Evolutionary conservation across 2,329 filamentous ascomycete species (phyloP).

Genomic region (Metarhizium guizhouense): DNA sequence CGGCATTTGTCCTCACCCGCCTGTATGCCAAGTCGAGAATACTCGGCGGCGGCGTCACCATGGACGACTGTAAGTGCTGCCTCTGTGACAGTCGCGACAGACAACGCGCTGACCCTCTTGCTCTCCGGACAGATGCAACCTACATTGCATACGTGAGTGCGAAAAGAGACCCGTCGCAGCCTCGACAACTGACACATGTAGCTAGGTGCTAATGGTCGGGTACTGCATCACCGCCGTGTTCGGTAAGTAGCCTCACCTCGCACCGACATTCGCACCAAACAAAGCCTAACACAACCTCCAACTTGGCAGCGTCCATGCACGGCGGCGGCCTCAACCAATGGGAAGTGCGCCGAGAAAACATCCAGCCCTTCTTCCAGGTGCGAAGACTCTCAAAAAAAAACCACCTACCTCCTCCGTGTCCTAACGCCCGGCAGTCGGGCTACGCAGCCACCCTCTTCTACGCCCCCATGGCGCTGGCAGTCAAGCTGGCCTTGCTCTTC

Average conservation of each 20-base stretch:
- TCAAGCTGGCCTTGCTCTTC: constrained; percentile 33
- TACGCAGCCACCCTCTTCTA: constrained; percentile 37
- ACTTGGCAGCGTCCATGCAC: constrained; percentile 14
- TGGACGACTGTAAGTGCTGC: constrained; percentile 18
- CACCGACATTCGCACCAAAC: not conserved
- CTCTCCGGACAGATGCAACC: constrained; percentile 8
- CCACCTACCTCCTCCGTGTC: no score
- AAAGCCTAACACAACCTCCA: not conserved
- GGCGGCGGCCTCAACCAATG: constrained; percentile 27
- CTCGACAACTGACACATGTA: no score
- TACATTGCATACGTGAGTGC: constrained; percentile 12
- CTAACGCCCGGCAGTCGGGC: constrained; percentile 21
- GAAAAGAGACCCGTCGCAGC: not conserved
- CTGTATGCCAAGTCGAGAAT: constrained; percentile 16
- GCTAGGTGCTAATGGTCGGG: constrained; percentile 17
- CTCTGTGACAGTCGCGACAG: not conserved
- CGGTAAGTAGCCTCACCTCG: constrained; percentile 8
- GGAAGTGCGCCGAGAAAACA: constrained; percentile 20
- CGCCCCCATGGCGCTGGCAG: constrained; percentile 31
- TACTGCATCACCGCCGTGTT: constrained; percentile 17
- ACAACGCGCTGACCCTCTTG: not conserved
- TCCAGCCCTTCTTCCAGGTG: constrained; percentile 27
- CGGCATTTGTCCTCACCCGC: constrained; percentile 16
- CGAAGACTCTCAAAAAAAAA: not conserved
- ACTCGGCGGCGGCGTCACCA: constrained; percentile 8